These are phyloP conservation scores for Chaetomidium leptoderma DNA, from an alignment of 495 filamentous ascomycete species.

Conservation along the genomic window DNA sequence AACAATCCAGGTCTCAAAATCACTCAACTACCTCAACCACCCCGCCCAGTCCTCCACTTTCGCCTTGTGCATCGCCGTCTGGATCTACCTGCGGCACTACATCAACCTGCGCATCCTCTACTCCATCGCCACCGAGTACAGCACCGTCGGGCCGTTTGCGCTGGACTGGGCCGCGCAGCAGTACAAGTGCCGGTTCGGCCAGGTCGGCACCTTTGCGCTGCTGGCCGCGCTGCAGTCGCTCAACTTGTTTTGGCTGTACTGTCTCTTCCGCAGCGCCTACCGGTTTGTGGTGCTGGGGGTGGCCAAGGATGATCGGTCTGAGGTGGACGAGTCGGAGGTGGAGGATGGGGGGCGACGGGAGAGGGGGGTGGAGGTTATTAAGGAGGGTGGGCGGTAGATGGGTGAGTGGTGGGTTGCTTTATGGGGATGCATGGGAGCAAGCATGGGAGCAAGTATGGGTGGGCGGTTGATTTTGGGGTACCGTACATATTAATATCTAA, in stretches of 20 bases:
- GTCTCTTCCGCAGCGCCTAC: conserved; percentile 70
- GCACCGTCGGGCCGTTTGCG: conserved; percentile 79
- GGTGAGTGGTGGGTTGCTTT: too few species aligned
- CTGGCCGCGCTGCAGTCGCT: conserved; percentile 71
- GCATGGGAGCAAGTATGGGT: too few species aligned
- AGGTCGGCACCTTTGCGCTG: conserved; percentile 65
- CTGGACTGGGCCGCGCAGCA: conserved; percentile 78
- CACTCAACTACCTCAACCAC: conserved; percentile 72
- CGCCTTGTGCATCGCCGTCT: conserved; percentile 54
- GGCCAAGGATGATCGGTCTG: conserved; percentile 51
- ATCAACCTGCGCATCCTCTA: conserved; percentile 84
- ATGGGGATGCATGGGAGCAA: too few species aligned
- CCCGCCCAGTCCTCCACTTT: conserved; percentile 74
- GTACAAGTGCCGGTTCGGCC: conserved; percentile 75
- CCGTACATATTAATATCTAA: neutral
- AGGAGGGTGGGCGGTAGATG: neutral
- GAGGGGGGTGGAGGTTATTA: neutral
- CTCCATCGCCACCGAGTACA: conserved; percentile 80
- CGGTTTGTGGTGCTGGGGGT: conserved; percentile 46
- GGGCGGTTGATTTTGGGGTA: neutral
- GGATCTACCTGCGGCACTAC: conserved; percentile 91
- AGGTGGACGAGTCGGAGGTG: conserved; percentile 49
- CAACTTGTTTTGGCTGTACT: conserved; percentile 83
- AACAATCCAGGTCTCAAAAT: conserved; percentile 85
- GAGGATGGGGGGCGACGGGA: conserved; percentile 17